phyloP scores from a whole-genome alignment of 257 asterid genomes.

The Haberlea rhodopensis region DNA sequence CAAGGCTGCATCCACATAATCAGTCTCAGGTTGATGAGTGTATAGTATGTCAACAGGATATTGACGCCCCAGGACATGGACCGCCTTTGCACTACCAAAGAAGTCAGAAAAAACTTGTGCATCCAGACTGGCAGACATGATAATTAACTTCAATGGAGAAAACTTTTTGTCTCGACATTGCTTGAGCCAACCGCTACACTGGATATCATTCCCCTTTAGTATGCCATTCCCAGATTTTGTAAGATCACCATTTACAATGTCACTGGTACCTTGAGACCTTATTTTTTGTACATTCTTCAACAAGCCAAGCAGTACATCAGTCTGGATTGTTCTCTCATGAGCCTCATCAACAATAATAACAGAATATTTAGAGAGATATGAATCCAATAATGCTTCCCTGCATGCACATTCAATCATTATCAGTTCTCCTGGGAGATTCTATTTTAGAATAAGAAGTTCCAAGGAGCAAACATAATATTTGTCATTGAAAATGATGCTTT shows the following conservation, averaged over 20 bases:
- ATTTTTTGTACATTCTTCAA: constrained; percentile 74
- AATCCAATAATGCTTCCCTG: constrained; percentile 95
- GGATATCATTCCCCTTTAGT: constrained; percentile 32
- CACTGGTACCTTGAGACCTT: constrained; percentile 50
- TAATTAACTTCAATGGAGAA: constrained; percentile 70
- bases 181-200: constrained; percentile 34
- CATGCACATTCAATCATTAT: constrained; percentile 25
- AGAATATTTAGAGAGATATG: constrained; percentile 80
- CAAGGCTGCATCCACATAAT: constrained; percentile 85
- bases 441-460: constrained; percentile 16
- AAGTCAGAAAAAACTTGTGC: constrained; percentile 78
- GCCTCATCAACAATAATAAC: constrained; percentile 96
- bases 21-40: constrained; percentile 83
- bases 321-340: constrained; percentile 96
- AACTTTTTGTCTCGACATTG: constrained; percentile 43
- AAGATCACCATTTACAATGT: constrained; percentile 29
- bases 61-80: constrained; percentile 91
- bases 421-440: constrained; percentile 15
- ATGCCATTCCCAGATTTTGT: constrained; percentile 34
- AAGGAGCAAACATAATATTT: constrained; percentile 15
- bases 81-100: constrained; percentile 93
- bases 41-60: constrained; percentile 75
- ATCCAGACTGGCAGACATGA: constrained; percentile 98
- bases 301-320: constrained; percentile 93
- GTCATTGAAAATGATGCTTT: neutral